Conservation (phyloP, 345 rosid species). For the Isatis tinctoria region DNA sequence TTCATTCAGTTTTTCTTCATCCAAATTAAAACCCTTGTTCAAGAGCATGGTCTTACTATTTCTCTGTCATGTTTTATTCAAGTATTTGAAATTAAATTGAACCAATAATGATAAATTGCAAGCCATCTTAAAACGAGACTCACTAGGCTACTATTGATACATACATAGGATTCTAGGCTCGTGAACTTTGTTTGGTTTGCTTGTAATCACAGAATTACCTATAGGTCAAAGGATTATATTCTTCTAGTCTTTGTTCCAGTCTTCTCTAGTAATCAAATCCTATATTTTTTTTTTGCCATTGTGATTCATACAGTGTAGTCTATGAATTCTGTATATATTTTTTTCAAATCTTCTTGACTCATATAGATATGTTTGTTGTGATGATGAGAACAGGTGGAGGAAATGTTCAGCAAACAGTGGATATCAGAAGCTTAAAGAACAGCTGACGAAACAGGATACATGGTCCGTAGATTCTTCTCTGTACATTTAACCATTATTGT, state of each 20-base stretch:
- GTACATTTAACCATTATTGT: slow-evolving; percentile 8
- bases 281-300: neutral
- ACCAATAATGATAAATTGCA: too few relatives aligned
- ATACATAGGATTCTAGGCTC: neutral
- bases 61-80: neutral
- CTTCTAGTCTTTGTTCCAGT: neutral
- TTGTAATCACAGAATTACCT: neutral
- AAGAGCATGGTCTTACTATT: neutral
- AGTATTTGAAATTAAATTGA: neutral
- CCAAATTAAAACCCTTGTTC: neutral
- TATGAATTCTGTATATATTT: neutral
- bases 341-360: neutral
- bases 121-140: neutral
- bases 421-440: slow-evolving; percentile 5
- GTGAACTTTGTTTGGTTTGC: neutral
- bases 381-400: neutral
- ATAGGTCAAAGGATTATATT: neutral
- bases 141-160: neutral
- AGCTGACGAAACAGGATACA: neutral
- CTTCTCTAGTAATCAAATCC: neutral
- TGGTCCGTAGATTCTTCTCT: slow-evolving; percentile 11
- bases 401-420: neutral
- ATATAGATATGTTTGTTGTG: neutral
- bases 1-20: neutral
- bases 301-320: neutral